Evolutionary conservation across 2,329 filamentous ascomycete genomes (phyloP).

Genomic region (Pseudogymnoascus sp.): DNA sequence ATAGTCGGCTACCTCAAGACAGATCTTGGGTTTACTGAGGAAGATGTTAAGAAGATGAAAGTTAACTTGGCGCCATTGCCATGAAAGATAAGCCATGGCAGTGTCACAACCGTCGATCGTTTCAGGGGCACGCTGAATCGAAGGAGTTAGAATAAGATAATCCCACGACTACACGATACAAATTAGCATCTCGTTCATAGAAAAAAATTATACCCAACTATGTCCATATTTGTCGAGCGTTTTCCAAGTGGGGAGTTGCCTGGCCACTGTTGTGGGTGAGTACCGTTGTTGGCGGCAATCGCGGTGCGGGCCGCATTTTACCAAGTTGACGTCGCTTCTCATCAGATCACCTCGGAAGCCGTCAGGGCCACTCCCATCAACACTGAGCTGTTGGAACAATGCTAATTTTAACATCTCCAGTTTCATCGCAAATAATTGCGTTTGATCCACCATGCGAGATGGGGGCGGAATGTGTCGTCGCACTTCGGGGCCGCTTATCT

Average conservation of each 20-base stretch:
- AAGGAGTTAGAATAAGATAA: background rate
- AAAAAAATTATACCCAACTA: background rate
- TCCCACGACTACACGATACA: background rate
- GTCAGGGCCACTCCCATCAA: background rate
- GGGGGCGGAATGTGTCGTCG: background rate
- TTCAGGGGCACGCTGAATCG: background rate
- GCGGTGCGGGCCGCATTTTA: background rate
- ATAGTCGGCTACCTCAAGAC: constrained; percentile 41
- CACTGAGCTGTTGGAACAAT: background rate
- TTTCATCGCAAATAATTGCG: background rate
- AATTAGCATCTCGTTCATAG: background rate
- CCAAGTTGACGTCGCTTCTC: background rate
- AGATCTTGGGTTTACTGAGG: constrained; percentile 39
- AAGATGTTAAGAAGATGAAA: constrained; percentile 42
- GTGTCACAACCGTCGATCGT: background rate
- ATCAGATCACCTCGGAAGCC: background rate
- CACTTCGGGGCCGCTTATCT: background rate
- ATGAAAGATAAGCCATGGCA: background rate
- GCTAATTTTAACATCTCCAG: background rate
- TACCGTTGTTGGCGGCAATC: background rate
- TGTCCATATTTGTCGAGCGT: background rate
- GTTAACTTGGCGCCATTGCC: constrained; percentile 33
- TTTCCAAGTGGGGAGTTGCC: background rate
- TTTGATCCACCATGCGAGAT: background rate
- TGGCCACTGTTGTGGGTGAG: background rate